Evolutionary conservation across 441 rosid species (phyloP).

Genomic region (Erodium texanum): DNA sequence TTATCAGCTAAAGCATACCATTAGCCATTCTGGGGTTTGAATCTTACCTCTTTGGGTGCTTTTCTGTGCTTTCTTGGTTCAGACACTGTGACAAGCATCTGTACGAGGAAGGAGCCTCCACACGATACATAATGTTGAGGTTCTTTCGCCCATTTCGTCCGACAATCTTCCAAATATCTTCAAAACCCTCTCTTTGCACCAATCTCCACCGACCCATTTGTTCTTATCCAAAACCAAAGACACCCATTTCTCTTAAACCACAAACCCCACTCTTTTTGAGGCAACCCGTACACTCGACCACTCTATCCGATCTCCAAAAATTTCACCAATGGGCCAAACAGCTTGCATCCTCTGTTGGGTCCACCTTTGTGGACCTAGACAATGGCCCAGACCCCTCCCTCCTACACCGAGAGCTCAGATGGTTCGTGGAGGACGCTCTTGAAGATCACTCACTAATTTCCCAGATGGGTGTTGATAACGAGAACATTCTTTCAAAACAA

Average conservation of each 20-base stretch:
- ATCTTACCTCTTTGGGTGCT: constrained; percentile 1
- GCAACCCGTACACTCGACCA: constrained; percentile 32
- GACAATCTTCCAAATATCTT: not conserved
- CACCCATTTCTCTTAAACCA: constrained; percentile 22
- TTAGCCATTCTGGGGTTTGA: not conserved
- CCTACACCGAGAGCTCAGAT: constrained; percentile 64
- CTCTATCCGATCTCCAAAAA: constrained; percentile 43
- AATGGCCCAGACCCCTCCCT: constrained; percentile 56
- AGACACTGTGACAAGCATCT: not conserved
- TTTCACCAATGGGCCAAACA: constrained; percentile 75
- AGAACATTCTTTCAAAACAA: not conserved
- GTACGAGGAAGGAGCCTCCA: not conserved
- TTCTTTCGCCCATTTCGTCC: not conserved
- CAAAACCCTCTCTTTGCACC: constrained; percentile 7
- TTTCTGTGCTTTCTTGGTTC: not conserved
- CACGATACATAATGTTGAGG: constrained; percentile 5
- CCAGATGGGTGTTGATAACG: constrained; percentile 19
- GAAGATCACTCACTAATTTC: constrained; percentile 28
- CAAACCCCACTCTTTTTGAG: constrained; percentile 47
- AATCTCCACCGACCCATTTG: constrained; percentile 18
- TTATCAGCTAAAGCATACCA: not conserved
- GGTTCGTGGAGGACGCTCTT: constrained; percentile 70
- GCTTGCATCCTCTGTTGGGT: constrained; percentile 49
- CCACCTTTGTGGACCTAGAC: constrained; percentile 37
- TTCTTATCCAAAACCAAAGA: constrained; percentile 11